phyloP scores from a whole-genome alignment of 148 eudicot genomes.

The Rheum nobile region DNA sequence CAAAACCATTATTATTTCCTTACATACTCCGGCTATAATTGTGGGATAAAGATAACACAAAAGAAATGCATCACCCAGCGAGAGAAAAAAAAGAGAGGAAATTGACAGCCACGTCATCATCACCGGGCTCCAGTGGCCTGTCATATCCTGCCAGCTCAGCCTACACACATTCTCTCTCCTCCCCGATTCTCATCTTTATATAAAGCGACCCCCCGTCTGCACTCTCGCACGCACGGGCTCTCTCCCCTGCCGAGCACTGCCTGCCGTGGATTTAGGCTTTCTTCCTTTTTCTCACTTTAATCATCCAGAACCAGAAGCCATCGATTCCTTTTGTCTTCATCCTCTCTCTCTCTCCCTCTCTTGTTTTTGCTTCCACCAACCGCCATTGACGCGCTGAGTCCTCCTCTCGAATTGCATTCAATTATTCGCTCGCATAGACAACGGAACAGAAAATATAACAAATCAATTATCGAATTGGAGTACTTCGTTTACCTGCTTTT shows the following conservation, averaged over 20 bases:
- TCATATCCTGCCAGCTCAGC: not conserved
- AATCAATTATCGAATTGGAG: not conserved
- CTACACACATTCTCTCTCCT: not conserved
- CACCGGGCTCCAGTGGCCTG: not conserved
- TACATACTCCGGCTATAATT: too few relatives aligned
- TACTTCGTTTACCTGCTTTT: not conserved
- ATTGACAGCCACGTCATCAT: not conserved
- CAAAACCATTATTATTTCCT: too few relatives aligned
- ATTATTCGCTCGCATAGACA: not conserved
- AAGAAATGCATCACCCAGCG: too few relatives aligned
- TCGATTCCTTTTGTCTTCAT: conserved; percentile 2
- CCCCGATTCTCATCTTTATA: not conserved
- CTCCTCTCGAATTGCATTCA: not conserved
- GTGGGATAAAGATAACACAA: too few relatives aligned
- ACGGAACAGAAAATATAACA: not conserved
- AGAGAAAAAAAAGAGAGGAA: not conserved
- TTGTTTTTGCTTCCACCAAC: not conserved
- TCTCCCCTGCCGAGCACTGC: not conserved
- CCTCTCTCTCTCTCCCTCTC: not conserved
- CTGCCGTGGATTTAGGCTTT: conserved; percentile 8
- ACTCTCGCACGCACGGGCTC: not conserved
- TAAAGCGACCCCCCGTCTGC: not conserved
- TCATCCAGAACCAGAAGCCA: not conserved
- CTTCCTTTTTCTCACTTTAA: not conserved
- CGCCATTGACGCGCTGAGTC: not conserved